A percentile compares a stretch with the other conserved stretches of the same genome.
These are phyloP conservation scores for Kluyveromyces sp. DNA, from an alignment of 1,139 yeast species.

Conservation along the genomic window DNA sequence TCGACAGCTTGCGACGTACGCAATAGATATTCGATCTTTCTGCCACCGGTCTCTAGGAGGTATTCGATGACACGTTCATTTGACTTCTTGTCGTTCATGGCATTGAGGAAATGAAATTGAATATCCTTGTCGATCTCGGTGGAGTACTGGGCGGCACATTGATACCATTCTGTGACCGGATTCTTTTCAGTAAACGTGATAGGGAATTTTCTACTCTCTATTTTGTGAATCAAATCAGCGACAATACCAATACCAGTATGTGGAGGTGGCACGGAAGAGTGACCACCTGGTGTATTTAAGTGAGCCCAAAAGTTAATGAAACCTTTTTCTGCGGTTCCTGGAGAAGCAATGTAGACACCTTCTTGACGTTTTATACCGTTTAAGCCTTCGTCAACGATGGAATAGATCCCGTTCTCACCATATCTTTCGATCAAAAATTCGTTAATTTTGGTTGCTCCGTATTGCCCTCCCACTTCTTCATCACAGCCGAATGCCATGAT, in stretches of 20 bases:
- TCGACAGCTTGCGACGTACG: slow-evolving; percentile 67
- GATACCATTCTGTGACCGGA: slow-evolving; percentile 42
- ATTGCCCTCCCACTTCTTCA: slow-evolving; percentile 53
- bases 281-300: slow-evolving; percentile 55
- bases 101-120: slow-evolving; percentile 36
- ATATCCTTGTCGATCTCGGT: slow-evolving; percentile 16
- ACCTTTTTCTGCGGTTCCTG: slow-evolving; percentile 29
- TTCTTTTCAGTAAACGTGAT: slow-evolving; percentile 39
- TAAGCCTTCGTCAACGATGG: slow-evolving; percentile 54
- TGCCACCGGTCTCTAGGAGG: slow-evolving; percentile 20
- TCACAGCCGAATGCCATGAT: slow-evolving; percentile 56
- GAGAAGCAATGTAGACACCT: slow-evolving; percentile 25
- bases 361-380: slow-evolving; percentile 25
- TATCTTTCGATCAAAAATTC: slow-evolving; percentile 38
- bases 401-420: slow-evolving; percentile 46
- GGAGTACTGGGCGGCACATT: slow-evolving; percentile 44
- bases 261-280: slow-evolving; percentile 56
- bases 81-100: slow-evolving; percentile 39
- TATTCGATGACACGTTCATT: slow-evolving; percentile 38
- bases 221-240: slow-evolving; percentile 38
- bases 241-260: slow-evolving; percentile 57
- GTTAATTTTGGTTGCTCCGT: slow-evolving; percentile 44
- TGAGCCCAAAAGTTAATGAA: slow-evolving; percentile 40
- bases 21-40: slow-evolving; percentile 39
- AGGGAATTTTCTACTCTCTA: slow-evolving; percentile 43